These are phyloP conservation scores for Ganoderma meredithae DNA, from an alignment of 1,284 basidiomycete genomes.

Conservation along the genomic window DNA sequence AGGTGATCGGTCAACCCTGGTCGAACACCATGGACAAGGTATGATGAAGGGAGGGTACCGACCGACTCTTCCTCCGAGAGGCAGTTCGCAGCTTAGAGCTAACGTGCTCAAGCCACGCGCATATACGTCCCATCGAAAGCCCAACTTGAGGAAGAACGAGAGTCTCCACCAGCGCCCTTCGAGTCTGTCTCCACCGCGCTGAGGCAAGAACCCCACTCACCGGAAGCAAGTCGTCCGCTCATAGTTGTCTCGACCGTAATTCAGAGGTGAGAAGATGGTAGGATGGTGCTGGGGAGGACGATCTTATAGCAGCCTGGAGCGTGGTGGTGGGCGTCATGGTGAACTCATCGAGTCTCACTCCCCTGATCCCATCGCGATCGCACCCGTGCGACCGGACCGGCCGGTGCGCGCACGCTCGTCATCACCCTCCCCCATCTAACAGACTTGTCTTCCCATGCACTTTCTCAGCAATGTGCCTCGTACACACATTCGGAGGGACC, in stretches of 20 bases:
- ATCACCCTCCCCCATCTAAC: not conserved
- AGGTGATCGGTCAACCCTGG: not conserved
- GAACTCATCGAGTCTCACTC: constrained; percentile 3
- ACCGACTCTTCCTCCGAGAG: not conserved
- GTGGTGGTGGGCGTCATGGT: constrained; percentile 25
- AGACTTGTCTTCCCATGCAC: constrained; percentile 19
- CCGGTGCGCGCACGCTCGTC: constrained; percentile 25
- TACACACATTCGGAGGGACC: constrained; percentile 8
- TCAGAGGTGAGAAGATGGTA: constrained; percentile 11
- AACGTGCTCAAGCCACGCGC: not conserved
- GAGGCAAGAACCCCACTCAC: constrained; percentile 33
- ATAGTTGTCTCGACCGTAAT: constrained; percentile 31
- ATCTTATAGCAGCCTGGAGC: constrained; percentile 18
- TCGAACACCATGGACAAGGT: not conserved
- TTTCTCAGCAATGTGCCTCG: not conserved
- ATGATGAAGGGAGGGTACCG: not conserved
- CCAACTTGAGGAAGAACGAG: not conserved
- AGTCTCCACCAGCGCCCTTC: not conserved
- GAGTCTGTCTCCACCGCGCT: not conserved
- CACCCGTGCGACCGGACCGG: constrained; percentile 25
- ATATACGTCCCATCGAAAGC: not conserved
- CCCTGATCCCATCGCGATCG: constrained; percentile 32
- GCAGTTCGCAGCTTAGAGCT: not conserved
- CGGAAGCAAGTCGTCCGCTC: constrained; percentile 46
- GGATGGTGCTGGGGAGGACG: not conserved